Conservation (phyloP, 2,329 filamentous ascomycete genomes). For the Apiospora arundinis region DNA sequence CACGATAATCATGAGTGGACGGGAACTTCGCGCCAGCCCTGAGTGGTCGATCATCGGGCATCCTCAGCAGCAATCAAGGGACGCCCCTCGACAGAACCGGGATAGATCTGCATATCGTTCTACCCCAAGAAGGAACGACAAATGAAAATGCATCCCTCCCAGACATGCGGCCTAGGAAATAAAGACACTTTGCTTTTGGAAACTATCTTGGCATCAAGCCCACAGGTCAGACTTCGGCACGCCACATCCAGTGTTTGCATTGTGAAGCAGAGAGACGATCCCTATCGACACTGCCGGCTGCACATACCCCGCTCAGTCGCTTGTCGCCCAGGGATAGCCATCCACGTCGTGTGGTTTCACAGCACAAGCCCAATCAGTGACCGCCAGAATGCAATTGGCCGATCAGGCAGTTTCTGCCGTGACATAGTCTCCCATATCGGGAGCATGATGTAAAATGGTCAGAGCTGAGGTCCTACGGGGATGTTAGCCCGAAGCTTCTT, state of each 20-base stretch:
- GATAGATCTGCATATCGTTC: background rate
- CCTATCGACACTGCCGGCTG: background rate
- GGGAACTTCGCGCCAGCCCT: background rate
- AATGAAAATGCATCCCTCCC: background rate
- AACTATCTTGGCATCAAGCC: background rate
- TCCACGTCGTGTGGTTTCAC: conserved; percentile 11
- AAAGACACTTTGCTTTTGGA: background rate
- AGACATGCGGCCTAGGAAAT: background rate
- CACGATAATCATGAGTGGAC: background rate
- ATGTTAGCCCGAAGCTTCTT: background rate
- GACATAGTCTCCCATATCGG: conserved; percentile 25
- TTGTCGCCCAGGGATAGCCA: background rate
- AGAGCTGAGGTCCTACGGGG: background rate
- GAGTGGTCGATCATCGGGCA: background rate
- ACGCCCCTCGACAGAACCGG: background rate
- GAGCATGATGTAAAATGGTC: too few relatives aligned
- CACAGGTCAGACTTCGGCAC: background rate
- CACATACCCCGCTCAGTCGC: background rate
- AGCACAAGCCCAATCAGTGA: background rate
- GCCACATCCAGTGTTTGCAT: background rate
- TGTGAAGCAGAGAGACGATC: background rate
- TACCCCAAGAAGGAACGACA: background rate
- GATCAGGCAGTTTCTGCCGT: background rate
- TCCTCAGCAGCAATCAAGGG: background rate
- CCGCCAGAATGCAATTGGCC: background rate